Evolutionary conservation across 371 early-diverging fungal species (phyloP), one percentile per base, ranked within the genome.

Genomic region (Lichtheimia corymbifera): DNA sequence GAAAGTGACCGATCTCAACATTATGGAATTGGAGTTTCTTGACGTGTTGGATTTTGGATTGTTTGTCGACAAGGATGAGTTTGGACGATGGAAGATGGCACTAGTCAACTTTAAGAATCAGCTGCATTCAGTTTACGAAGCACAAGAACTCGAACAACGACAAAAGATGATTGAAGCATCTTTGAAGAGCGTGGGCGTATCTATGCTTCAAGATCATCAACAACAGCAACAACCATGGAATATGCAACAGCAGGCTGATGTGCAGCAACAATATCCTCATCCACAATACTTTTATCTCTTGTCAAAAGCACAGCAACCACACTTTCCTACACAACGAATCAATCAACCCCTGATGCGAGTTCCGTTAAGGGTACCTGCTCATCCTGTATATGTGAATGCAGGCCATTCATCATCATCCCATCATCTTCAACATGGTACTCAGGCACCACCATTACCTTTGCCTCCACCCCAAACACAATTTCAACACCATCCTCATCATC

Each of bases 11-110:
- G 85, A 88, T 54, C 68, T 88, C 40, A 84, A 86, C 54, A 77
- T 83, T 15, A 88, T 88, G 87, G 89, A 88, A 70, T 63, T 84
- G 54, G 89, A 88, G 58, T 88, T 88, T 60, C 55, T 88, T 35
- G 76, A 84, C 56, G 82, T 82, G 25, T 67, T 88, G 22, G 65
- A 79, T 50, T 88, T 83, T 61, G 65, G 68, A 41, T 56, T 88
- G 44, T 81, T 76, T 63, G 81, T 88, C 15, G 72, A 77, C 49
- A 84, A 85, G 52, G 74, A 77, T 15, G 87, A 88, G 53, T 88
- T 71, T 52, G 71, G 70, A 53, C 54, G 70, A 15, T 79, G 80
- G 80, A 68, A 73, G 49, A 55, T 66, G 14, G 75, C 71, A 12
- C 43, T 75, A 13, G 69, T 67, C 55, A 55, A 54, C 27, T 74